Evolutionary conservation across 495 filamentous ascomycete species (phyloP).

Genomic region (Penicillium simplicissimum): DNA sequence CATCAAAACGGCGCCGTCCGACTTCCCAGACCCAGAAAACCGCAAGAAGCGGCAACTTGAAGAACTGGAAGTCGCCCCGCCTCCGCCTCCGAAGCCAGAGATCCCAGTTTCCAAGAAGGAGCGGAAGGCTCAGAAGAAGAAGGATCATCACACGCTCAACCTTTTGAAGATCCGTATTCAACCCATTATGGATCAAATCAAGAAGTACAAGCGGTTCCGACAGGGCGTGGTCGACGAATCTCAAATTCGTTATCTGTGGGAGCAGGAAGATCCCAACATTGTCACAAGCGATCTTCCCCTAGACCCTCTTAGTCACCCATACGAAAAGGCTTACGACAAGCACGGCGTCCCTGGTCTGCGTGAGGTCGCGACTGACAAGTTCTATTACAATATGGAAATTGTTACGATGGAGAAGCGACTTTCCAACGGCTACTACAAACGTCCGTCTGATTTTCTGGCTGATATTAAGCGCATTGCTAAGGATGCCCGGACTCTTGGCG

Average conservation of each 20-base stretch:
- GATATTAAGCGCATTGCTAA: constrained; percentile 82
- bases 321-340: constrained; percentile 70
- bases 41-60: constrained; percentile 84
- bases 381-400: constrained; percentile 93
- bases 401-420: constrained; percentile 90
- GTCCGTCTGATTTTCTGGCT: constrained; percentile 79
- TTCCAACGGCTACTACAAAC: constrained; percentile 92
- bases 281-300: constrained; percentile 73
- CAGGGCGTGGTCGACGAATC: constrained; percentile 71
- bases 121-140: constrained; percentile 74
- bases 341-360: constrained; percentile 71
- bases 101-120: constrained; percentile 67
- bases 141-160: constrained; percentile 78
- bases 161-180: constrained; percentile 83
- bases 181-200: constrained; percentile 93
- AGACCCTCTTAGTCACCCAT: constrained; percentile 59
- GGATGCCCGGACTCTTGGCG: constrained; percentile 74
- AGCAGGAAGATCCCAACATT: constrained; percentile 78
- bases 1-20: constrained; percentile 71
- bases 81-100: constrained; percentile 61
- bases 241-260: constrained; percentile 74
- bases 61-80: constrained; percentile 70
- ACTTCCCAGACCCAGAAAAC: constrained; percentile 82
- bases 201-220: constrained; percentile 82
- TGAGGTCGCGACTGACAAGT: constrained; percentile 71